Evolutionary conservation across 768 basidiomycete genomes (phyloP), one percentile per base, ranked within the genome.

Genomic region (Mycena indigotica): DNA sequence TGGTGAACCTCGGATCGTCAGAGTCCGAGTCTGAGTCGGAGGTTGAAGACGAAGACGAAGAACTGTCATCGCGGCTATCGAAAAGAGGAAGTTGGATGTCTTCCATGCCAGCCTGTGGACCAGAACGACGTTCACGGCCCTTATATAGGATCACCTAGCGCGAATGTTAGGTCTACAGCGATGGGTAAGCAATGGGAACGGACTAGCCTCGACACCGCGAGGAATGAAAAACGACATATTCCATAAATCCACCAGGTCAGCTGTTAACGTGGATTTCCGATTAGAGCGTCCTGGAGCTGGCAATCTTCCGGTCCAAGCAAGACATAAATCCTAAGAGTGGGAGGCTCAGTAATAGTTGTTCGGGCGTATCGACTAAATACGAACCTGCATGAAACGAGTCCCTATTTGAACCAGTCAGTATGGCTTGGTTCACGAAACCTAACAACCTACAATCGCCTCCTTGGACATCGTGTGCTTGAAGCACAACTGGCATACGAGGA

Each of bases 241-340:
- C 91, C 91, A 94, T 26, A 89, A 74, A 60, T 92, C 84, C 61
- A 93, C 75, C 28, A 93, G 78, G 67, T 91, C 88, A n/a, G 82
- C 83, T 12, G 83, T 72, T 45, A 92, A 76, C 12, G 73, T 75
- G 23, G 88, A 80, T 15, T 84, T 82, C 65, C 81, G 84, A 12
- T 85, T 83, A 26, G 77, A 67, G 55, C 76, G 75, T 17, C 83
- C 83, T 2, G 85, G 81, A 25, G 88, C 80, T 2, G 90, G 89
- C 54, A 92, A 78, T 58, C 82, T 84, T n/a, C 87, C 88, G 17
- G 81, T 78, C 91, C 91, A 94, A 0, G 88, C 85, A 24, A 88
- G 77, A 10, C 82, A 79, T 23, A 94, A 68, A 67, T 93, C 91
- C 32, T 88, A 92, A n/a, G n/a, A n/a, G n/a, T n/a, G 57, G 28